Percentiles rank a stretch among this genome's conserved stretches.
phyloP scores from a whole-genome alignment of 2,329 filamentous ascomycete species.

The Pestalotiopsis sp. region DNA sequence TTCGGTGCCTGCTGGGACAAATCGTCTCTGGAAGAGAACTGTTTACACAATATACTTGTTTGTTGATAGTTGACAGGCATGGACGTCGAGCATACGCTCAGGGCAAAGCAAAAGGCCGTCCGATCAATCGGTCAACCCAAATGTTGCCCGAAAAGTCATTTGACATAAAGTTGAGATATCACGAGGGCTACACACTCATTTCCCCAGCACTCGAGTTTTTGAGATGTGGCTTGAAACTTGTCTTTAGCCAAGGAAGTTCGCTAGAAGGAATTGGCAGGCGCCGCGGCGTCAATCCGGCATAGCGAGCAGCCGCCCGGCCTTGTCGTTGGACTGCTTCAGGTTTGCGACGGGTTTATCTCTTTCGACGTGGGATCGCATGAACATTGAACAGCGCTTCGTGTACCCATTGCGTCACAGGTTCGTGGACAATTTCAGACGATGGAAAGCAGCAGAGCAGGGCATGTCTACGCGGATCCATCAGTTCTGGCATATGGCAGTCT shows the following conservation, averaged over 20 bases:
- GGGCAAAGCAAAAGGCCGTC: background rate
- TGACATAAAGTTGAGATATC: background rate
- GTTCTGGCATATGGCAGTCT: no score
- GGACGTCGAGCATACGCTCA: no score
- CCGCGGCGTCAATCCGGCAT: background rate
- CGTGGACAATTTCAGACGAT: background rate
- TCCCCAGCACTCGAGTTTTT: background rate
- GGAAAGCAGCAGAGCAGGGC: background rate
- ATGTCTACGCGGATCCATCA: no score
- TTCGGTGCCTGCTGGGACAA: no score
- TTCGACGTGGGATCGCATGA: background rate
- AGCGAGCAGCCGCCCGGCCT: background rate
- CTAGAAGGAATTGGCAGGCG: background rate
- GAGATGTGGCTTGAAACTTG: background rate
- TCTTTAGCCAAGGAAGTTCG: background rate
- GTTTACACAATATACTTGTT: no score
- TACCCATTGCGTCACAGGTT: slow-evolving; percentile 2
- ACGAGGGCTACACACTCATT: background rate
- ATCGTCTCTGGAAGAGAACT: no score
- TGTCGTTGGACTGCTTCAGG: slow-evolving; percentile 9
- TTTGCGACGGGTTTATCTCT: slow-evolving; percentile 1
- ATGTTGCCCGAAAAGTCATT: background rate
- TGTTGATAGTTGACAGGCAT: no score
- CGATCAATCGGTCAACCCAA: background rate
- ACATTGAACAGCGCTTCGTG: background rate